phyloP scores from a whole-genome alignment of 23 red algal genomes.

The Agarophyton chilense region DNA sequence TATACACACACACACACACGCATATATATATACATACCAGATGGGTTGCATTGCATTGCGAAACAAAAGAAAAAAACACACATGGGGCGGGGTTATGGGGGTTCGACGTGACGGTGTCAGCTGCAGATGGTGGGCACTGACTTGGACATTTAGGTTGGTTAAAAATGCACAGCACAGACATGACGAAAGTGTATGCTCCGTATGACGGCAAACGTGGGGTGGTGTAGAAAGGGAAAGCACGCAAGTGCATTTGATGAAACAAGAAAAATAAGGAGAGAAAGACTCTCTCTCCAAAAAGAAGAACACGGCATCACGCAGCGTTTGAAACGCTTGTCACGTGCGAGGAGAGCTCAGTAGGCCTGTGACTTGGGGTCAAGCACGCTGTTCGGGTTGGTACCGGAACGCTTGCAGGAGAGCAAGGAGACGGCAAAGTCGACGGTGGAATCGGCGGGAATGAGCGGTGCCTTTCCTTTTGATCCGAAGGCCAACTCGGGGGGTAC shows the following conservation, averaged over 20 bases:
- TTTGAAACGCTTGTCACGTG: background rate
- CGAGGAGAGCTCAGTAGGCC: slow-evolving; percentile 9
- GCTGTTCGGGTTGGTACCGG: slow-evolving; percentile 64
- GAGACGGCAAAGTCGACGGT: slow-evolving; percentile 85
- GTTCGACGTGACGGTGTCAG: background rate
- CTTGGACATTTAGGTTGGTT: background rate
- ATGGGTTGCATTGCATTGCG: background rate
- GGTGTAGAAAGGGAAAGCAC: background rate
- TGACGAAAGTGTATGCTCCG: background rate
- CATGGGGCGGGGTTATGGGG: background rate
- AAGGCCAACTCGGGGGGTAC: slow-evolving; percentile 80
- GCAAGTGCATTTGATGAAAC: background rate
- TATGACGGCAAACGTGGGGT: background rate
- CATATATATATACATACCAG: too few relatives aligned
- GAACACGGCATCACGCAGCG: background rate
- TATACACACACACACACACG: too few relatives aligned
- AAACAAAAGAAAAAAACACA: background rate
- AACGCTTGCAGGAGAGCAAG: slow-evolving; percentile 47
- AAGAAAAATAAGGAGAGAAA: background rate
- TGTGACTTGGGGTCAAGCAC: slow-evolving; percentile 47
- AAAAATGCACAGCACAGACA: background rate
- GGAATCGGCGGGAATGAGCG: slow-evolving; percentile 77
- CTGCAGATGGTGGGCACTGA: background rate
- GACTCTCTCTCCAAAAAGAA: background rate
- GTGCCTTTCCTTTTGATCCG: slow-evolving; percentile 65